Base-by-base conservation (phyloP, 2,329 filamentous ascomycete species). In the Fusarium setosum region DNA sequence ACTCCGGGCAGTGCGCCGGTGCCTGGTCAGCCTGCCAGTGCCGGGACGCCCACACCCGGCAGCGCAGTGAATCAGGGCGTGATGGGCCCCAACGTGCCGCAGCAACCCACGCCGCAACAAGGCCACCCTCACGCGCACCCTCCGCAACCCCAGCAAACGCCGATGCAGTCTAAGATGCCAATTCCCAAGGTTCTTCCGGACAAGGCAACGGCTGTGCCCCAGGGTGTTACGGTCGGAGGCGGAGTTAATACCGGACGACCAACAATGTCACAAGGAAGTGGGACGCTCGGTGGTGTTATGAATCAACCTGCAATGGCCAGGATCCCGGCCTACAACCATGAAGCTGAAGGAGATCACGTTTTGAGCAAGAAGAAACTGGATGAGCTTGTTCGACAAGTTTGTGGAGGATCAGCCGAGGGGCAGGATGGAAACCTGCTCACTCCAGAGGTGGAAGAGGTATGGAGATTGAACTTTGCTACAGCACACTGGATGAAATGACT, bases 301-400 rank as follows among this genome's bases (percentile, higher is more conserved):
- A 90, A 90, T 50, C 94, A 97, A 73, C 94, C 96, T 1, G 92
- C 93, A 3, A 86, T 98, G 61, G 83, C 90, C 55, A 94, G 94
- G 74, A 88, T 93, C 41, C 93, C 94, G 0, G 88, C 90, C 0
- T 97, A 93, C 77, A 92, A 93, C 56, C 89, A 97, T 59, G 95
- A 98, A 75, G 92, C 93, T 26, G 94, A 97, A 74, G 94, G 93
- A 23, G 94, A 97, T 72, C 90, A 94, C 40, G 92, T 99, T 1
- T 83, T 99, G n/a, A 96, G 92, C 81, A 97, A 97, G 87, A 96
- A 97, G 82, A 98, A 97, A 81, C 85, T 99, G 37, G 94, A 99
- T 74, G 95, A 97, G 76, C 85, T 99, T 34, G 94, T 98, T 9
- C 89, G 94, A 49, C 95, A 98, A 79, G 94, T 98, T 59, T 97